Evolutionary conservation across 305 asterid genomes (phyloP).

Genomic region (Lippia alba): DNA sequence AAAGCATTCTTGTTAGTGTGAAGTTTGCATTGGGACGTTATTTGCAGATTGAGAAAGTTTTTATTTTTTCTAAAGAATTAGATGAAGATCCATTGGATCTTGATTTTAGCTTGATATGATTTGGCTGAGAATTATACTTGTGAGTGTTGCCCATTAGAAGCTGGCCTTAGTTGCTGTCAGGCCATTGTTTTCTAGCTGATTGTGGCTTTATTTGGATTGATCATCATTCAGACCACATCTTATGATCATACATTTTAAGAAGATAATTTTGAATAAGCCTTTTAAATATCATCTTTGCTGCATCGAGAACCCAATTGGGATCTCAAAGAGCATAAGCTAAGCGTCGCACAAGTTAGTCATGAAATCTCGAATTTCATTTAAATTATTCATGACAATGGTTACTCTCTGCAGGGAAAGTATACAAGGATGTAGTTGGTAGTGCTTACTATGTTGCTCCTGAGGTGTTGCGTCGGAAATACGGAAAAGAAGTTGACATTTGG

Average conservation of each 20-base stretch:
- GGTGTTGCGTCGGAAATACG: conserved; percentile 66
- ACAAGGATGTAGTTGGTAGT: conserved; percentile 81
- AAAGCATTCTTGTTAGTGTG: background rate
- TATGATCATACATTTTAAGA: background rate
- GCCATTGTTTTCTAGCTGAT: background rate
- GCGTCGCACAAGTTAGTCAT: too few relatives aligned
- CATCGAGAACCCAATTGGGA: background rate
- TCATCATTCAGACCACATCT: background rate
- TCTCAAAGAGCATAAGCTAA: too few relatives aligned
- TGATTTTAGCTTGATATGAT: conserved; percentile 11
- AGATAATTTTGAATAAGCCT: background rate
- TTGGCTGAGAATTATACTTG: background rate
- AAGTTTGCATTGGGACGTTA: background rate
- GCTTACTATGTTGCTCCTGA: conserved; percentile 89
- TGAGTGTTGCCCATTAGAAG: background rate
- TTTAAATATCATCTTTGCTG: background rate
- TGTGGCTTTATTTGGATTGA: background rate
- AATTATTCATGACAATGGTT: background rate
- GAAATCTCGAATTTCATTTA: background rate
- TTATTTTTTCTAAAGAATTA: background rate
- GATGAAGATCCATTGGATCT: background rate
- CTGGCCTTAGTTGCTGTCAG: conserved; percentile 14
- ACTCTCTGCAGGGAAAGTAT: conserved; percentile 59
- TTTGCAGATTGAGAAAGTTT: background rate
- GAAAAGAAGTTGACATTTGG: conserved; percentile 80